Conservation (phyloP, 257 asterid species). For the Jasminum sambac region DNA sequence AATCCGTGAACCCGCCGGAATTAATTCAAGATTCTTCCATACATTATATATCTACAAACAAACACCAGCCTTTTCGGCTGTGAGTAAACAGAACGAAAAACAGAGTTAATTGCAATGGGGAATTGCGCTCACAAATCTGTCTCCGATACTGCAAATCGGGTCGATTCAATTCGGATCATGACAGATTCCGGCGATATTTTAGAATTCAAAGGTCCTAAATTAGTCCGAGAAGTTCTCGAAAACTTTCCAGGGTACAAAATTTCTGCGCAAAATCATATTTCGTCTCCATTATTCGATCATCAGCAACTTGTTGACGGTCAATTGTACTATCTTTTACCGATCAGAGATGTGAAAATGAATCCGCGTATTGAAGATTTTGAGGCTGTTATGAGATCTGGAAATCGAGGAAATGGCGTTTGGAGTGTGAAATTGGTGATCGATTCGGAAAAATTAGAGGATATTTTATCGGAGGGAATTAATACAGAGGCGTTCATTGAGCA, state of each 20-base stretch:
- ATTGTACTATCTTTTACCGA: conserved; percentile 34
- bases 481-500: conserved; percentile 69
- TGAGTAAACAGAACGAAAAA: neutral
- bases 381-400: conserved; percentile 19
- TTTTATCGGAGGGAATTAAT: conserved; percentile 55
- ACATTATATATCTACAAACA: conserved; percentile 14
- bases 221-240: conserved; percentile 32
- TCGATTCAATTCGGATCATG: conserved; percentile 31
- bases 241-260: conserved; percentile 41
- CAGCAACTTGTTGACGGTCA: conserved; percentile 36
- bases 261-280: conserved; percentile 24
- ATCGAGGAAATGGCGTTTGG: conserved; percentile 54
- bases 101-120: conserved; percentile 44
- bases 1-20: conserved; percentile 28
- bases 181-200: conserved; percentile 42
- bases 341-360: neutral
- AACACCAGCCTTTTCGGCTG: neutral
- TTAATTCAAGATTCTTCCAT: neutral
- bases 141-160: conserved; percentile 32
- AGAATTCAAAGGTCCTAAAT: conserved; percentile 38
- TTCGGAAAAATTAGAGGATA: conserved; percentile 48
- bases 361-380: conserved; percentile 2
- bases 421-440: conserved; percentile 62
- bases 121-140: conserved; percentile 53
- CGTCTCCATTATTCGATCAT: conserved; percentile 31